These are phyloP conservation scores for Eucalyptus microcorys DNA, from an alignment of 345 rosid genomes.

Conservation along the genomic window DNA sequence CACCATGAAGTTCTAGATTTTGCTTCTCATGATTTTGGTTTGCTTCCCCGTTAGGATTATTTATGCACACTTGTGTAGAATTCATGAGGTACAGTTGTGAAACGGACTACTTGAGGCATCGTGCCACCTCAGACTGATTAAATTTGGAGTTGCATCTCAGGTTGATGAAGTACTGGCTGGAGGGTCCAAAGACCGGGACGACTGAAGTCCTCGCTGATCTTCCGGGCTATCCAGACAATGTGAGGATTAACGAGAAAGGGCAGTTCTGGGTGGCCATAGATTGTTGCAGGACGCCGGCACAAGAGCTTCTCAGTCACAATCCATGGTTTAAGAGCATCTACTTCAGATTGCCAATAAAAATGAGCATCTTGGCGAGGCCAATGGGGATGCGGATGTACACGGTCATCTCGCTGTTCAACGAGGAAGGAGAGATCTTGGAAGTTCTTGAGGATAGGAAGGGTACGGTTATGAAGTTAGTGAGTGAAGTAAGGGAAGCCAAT, in stretches of 20 bases:
- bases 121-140: not conserved
- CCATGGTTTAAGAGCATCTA: conserved; percentile 80
- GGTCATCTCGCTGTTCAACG: conserved; percentile 45
- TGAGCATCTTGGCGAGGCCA: conserved; percentile 54
- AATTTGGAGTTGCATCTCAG: conserved; percentile 9
- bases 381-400: conserved; percentile 99
- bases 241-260: conserved; percentile 66
- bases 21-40: not conserved
- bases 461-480: conserved; percentile 79
- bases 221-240: conserved; percentile 96
- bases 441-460: conserved; percentile 87
- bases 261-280: conserved; percentile 97
- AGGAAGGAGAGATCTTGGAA: conserved; percentile 55
- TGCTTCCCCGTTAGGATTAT: not conserved
- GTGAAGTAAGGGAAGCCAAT: conserved; percentile 78
- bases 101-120: not conserved
- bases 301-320: conserved; percentile 54
- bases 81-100: not conserved
- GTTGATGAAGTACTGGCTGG: conserved; percentile 84
- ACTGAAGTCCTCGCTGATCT: conserved; percentile 48
- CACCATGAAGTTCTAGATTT: not conserved
- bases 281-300: conserved; percentile 81
- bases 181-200: conserved; percentile 45
- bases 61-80: not conserved
- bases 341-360: conserved; percentile 58